These are phyloP conservation scores for Daldinia caldariorum DNA, from an alignment of 495 filamentous ascomycete genomes.

Conservation along the genomic window DNA sequence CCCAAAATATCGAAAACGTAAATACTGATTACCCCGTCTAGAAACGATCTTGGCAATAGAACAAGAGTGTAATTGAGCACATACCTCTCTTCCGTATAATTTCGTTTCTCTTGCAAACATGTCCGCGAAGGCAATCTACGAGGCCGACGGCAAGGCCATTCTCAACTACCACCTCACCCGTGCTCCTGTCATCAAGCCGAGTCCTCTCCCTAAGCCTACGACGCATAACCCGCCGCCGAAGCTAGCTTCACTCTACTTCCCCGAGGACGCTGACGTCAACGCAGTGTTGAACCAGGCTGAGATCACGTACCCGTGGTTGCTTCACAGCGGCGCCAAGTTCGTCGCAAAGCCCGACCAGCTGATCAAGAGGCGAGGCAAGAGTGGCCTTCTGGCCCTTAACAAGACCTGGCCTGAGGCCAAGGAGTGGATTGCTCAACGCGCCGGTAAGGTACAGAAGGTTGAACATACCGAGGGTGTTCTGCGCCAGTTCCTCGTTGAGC, in stretches of 20 bases:
- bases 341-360: constrained; percentile 99
- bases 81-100: constrained; percentile 29
- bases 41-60: constrained; percentile 23
- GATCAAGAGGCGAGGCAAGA: constrained; percentile 99
- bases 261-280: constrained; percentile 81
- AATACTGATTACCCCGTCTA: constrained; percentile 32
- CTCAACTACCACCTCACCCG: constrained; percentile 99
- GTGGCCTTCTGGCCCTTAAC: constrained; percentile 93
- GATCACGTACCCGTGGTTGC: constrained; percentile 92
- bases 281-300: constrained; percentile 95
- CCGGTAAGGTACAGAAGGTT: constrained; percentile 89
- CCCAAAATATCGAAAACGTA: constrained; percentile 23
- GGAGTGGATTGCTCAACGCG: constrained; percentile 91
- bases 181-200: constrained; percentile 96
- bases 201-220: constrained; percentile 82
- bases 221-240: constrained; percentile 93
- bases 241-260: constrained; percentile 93
- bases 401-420: constrained; percentile 94
- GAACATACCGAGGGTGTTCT: constrained; percentile 90
- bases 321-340: constrained; percentile 83
- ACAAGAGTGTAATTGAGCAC: constrained; percentile 38
- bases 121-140: constrained; percentile 98
- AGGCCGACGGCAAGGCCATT: constrained; percentile 99
- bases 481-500: constrained; percentile 96
- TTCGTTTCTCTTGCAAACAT: constrained; percentile 63